phyloP scores from a whole-genome alignment of 2,329 filamentous ascomycete species.

The Colletotrichum sp. region DNA sequence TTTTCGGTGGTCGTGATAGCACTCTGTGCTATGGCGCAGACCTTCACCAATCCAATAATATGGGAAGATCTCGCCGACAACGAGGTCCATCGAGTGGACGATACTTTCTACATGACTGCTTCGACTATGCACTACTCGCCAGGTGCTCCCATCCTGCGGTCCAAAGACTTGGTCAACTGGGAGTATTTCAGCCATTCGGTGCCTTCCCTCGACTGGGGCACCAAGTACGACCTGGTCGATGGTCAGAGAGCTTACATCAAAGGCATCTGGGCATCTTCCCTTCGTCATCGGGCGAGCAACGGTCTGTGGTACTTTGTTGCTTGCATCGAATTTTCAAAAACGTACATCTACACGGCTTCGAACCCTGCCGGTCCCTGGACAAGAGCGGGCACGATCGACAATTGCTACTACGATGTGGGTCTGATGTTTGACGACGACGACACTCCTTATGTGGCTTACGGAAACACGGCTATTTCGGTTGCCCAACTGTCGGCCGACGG shows the following conservation, averaged over 20 bases:
- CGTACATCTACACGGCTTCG: conserved; percentile 19
- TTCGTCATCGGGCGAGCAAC: conserved; percentile 30
- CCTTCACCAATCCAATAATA: conserved; percentile 50
- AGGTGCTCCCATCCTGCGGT: conserved; percentile 53
- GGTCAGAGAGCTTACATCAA: conserved; percentile 50
- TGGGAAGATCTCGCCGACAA: conserved; percentile 57
- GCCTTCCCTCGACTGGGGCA: conserved; percentile 41
- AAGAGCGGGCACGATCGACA: conserved; percentile 12
- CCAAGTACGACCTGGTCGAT: conserved; percentile 48
- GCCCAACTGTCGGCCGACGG: not conserved
- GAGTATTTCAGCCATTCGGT: conserved; percentile 39
- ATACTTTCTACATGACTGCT: conserved; percentile 50
- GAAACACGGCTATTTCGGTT: conserved; percentile 27
- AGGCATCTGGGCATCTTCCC: conserved; percentile 58
- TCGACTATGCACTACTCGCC: conserved; percentile 56
- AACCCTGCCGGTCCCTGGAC: conserved; percentile 2
- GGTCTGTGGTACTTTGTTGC: conserved; percentile 21
- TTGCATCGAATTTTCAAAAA: conserved; percentile 16
- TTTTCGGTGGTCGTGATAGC: not conserved
- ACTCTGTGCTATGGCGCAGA: not conserved
- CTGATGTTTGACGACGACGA: conserved; percentile 45
- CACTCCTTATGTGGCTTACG: conserved; percentile 46
- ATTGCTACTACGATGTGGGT: conserved; percentile 14
- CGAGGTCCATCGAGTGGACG: conserved; percentile 46
- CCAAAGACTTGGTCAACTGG: conserved; percentile 54